Evolutionary conservation across 202 grass and related monocot genomes (phyloP).

Genomic region (Schoenoplectus triqueter): DNA sequence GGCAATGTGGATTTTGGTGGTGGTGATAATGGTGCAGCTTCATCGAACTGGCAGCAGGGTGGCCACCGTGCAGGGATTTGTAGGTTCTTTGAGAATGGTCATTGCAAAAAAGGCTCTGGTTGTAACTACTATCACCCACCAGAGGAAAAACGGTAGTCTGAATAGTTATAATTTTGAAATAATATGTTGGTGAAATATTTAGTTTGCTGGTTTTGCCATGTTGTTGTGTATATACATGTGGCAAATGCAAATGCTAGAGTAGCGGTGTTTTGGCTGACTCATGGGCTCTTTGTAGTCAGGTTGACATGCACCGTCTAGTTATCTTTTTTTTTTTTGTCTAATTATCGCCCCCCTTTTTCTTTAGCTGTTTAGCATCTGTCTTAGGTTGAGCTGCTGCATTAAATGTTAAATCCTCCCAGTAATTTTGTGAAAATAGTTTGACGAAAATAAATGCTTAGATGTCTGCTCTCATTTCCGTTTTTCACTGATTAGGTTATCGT

Average conservation of each 20-base stretch:
- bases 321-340: not conserved
- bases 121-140: slow-evolving; percentile 54
- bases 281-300: not conserved
- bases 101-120: slow-evolving; percentile 40
- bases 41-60: slow-evolving; percentile 15
- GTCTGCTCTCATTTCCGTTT: not conserved
- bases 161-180: slow-evolving; percentile 30
- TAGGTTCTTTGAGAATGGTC: slow-evolving; percentile 38
- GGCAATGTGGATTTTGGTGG: slow-evolving; percentile 44
- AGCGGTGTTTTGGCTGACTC: not conserved
- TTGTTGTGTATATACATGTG: slow-evolving; percentile 40
- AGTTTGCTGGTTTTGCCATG: slow-evolving; percentile 26
- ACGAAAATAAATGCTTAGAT: not conserved
- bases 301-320: not conserved
- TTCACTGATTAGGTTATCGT: not conserved
- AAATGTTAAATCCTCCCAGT: not conserved
- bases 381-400: not conserved
- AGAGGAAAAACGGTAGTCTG: slow-evolving; percentile 13
- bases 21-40: slow-evolving; percentile 38
- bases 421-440: not conserved
- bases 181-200: slow-evolving; percentile 33
- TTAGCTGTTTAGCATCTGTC: not conserved
- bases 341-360: not conserved
- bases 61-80: slow-evolving; percentile 40
- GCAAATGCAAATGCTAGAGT: slow-evolving; percentile 3